A percentile compares a stretch with the other conserved stretches of the same genome.
Evolutionary conservation across 257 asterid genomes (phyloP).

Genomic region (Lycium barbarum): DNA sequence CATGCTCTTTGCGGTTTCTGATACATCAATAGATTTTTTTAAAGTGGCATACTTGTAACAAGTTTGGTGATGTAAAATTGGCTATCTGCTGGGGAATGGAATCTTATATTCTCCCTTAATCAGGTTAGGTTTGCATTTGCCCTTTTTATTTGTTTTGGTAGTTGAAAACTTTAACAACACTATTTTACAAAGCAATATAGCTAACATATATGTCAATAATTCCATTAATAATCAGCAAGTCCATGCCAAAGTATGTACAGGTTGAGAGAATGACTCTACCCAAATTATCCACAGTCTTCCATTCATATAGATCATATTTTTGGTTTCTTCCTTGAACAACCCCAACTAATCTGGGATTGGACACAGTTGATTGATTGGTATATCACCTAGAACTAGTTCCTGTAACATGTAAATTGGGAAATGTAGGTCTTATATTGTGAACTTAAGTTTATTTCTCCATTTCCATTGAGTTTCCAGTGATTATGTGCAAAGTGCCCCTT

Average conservation of each 20-base stretch:
- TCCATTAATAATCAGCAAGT: background rate
- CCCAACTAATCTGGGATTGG: conserved; percentile 12
- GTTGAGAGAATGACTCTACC: background rate
- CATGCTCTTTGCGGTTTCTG: background rate
- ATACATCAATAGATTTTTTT: conserved; percentile 1
- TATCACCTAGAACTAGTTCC: background rate
- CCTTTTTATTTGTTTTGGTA: background rate
- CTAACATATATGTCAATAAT: background rate
- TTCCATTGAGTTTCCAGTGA: background rate
- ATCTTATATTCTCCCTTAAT: conserved; percentile 5
- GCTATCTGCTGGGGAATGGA: background rate
- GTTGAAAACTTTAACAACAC: conserved; percentile 22
- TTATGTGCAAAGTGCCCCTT: background rate
- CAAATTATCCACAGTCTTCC: conserved; percentile 7
- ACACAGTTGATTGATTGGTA: conserved; percentile 13
- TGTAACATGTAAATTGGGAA: background rate
- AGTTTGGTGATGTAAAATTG: conserved; percentile 16
- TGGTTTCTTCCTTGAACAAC: conserved; percentile 11
- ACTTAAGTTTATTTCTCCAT: background rate
- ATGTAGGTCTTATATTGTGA: conserved; percentile 5
- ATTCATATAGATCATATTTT: background rate
- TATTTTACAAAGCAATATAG: background rate
- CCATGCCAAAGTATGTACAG: background rate
- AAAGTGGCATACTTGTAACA: conserved; percentile 10
- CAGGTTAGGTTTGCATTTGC: background rate